A percentile compares a stretch with the other conserved stretches of the same genome.
Conservation (phyloP, 176 grass and related monocot genomes). For the Lolium multiflorum region DNA sequence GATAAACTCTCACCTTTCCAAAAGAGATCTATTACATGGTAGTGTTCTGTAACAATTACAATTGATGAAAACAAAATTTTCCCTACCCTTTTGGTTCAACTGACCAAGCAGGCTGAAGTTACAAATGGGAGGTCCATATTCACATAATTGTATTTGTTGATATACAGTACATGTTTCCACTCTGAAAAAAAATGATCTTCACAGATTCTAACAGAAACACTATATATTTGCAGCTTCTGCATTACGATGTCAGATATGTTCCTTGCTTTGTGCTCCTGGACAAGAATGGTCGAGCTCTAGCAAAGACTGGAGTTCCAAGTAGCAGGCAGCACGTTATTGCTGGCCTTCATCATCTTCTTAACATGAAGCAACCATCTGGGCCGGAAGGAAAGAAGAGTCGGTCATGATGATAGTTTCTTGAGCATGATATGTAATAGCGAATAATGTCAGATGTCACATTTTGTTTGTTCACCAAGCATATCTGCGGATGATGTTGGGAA, state of each 20-base stretch:
- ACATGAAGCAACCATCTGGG: slow-evolving; percentile 55
- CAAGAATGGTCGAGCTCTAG: slow-evolving; percentile 79
- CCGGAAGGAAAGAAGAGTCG: slow-evolving; percentile 33
- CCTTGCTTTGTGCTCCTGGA: slow-evolving; percentile 98
- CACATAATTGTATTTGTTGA: neutral
- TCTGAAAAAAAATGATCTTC: neutral
- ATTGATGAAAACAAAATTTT: slow-evolving; percentile 4
- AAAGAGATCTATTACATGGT: neutral
- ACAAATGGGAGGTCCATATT: neutral
- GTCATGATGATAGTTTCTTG: slow-evolving; percentile 39
- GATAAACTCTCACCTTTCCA: neutral
- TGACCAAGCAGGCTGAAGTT: slow-evolving; percentile 17
- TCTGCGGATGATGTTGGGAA: neutral
- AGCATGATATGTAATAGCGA: neutral
- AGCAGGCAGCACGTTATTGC: slow-evolving; percentile 83
- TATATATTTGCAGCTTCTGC: slow-evolving; percentile 69
- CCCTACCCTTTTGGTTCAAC: neutral
- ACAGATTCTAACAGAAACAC: slow-evolving; percentile 27
- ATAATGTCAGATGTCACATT: slow-evolving; percentile 3
- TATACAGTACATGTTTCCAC: neutral
- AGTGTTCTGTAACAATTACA: neutral
- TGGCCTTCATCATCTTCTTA: slow-evolving; percentile 82
- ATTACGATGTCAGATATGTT: slow-evolving; percentile 91
- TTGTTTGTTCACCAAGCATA: slow-evolving; percentile 20
- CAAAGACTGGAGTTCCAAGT: slow-evolving; percentile 84